Evolutionary conservation across 2,329 filamentous ascomycete genomes (phyloP).

Genomic region (Penicillium sp.): DNA sequence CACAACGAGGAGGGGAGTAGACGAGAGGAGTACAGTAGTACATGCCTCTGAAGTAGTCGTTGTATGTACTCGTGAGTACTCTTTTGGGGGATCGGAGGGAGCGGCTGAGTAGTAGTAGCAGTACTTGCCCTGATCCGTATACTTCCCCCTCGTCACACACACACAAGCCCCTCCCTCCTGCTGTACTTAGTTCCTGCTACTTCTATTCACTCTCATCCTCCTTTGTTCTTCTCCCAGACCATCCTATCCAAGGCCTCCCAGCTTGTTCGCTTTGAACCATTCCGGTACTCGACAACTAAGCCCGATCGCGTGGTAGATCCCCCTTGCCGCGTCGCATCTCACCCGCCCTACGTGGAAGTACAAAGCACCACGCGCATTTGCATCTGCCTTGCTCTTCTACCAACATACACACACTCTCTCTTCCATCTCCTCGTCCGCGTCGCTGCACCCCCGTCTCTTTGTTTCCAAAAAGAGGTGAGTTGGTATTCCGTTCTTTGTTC

Average conservation of each 20-base stretch:
- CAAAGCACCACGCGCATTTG: constrained; percentile 15
- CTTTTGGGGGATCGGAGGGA: not conserved
- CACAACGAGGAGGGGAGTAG: not conserved
- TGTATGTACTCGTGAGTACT: not conserved
- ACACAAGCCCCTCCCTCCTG: constrained; percentile 4
- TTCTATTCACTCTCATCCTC: not conserved
- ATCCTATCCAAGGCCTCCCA: not conserved
- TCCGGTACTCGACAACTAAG: not conserved
- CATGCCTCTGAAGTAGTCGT: not conserved
- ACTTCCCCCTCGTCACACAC: constrained; percentile 12
- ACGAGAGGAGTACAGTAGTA: not conserved
- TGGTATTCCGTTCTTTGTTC: constrained; percentile 2
- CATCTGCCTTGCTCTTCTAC: constrained; percentile 7
- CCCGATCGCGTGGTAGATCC: constrained; percentile 7
- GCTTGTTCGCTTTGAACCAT: not conserved
- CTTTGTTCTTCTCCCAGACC: not conserved
- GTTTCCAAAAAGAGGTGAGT: constrained; percentile 24
- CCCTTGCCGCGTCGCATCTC: constrained; percentile 27
- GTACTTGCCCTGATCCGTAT: not conserved
- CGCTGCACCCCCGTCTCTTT: constrained; percentile 17
- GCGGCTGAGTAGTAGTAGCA: not conserved
- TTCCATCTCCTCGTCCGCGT: not conserved
- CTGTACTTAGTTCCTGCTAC: not conserved
- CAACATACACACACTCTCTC: constrained; percentile 4
- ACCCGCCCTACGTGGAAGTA: constrained; percentile 17